Base-by-base conservation (phyloP, 371 early-diverging fungal genomes). In the Circinella umbellata region DNA sequence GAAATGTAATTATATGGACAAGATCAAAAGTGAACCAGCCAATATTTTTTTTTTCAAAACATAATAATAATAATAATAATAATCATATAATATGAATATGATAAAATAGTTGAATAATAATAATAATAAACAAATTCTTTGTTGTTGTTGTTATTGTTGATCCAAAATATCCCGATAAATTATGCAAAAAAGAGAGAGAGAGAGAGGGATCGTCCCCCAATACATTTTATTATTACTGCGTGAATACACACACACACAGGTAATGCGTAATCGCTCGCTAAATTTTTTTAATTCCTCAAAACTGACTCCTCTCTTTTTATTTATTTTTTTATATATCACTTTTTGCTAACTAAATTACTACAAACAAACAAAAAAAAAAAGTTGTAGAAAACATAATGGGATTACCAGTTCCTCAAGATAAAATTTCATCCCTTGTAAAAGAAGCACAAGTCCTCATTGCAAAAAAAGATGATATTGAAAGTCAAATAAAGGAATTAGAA, bases 381-480 rank as follows among this genome's bases (percentile, higher is more conserved):
- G 27, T 27, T 27, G 27, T 27, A 51, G 15, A 14, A 1, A n/a
- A 5, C 17, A 17, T 2, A 8, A 66, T 67, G 67, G 67, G 67
- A 13, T 15, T 67, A 42, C 67, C 47, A 20, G 35, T 55, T 36
- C 67, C 47, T 34, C 48, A 64, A 64, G 46, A 42, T 42, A 5
- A 47, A 46, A 10, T 42, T 4, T 42, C 27, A 14, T 57, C 61
- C n/a, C 61, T 68, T 15, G 15, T 89, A 72, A 80, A 80, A 17
- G 70, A 76, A 47, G 89, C 89, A 11, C 87, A 92, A 67, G 77
- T 67, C 3, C 80, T 93, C 38, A 81, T 93, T 47, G 79, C 73
- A 17, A 82, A 85, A 63, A 91, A 91, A 69, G 88, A 88, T 51
- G 77, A 68, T 10, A 80, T 94, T 11, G 92, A 92, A 71, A 71